Percentiles rank a stretch among this genome's conserved stretches.
These are phyloP conservation scores for Penicillium crustosum DNA, from an alignment of 2,329 filamentous ascomycete genomes.

Conservation along the genomic window DNA sequence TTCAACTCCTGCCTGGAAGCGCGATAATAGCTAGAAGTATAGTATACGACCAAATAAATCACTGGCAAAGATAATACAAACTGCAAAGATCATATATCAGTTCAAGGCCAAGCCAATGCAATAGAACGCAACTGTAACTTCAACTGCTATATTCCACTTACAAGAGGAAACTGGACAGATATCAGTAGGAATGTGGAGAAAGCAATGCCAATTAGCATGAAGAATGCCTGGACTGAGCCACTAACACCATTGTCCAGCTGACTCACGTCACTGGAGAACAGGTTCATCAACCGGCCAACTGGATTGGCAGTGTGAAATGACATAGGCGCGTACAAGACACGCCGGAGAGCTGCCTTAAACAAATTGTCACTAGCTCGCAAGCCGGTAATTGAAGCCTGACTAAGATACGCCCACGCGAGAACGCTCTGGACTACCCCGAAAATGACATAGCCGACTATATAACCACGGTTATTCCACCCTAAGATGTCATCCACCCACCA, in stretches of 20 bases:
- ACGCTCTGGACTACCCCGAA: neutral
- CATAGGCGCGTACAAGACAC: neutral
- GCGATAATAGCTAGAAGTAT: neutral
- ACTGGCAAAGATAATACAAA: neutral
- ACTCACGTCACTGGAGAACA: neutral
- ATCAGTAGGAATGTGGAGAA: neutral
- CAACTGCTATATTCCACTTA: neutral
- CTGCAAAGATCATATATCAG: neutral
- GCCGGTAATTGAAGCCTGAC: neutral
- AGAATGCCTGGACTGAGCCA: neutral
- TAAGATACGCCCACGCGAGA: neutral
- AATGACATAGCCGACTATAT: neutral
- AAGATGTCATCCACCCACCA: neutral
- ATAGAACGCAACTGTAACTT: neutral
- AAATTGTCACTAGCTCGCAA: neutral
- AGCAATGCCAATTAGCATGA: neutral
- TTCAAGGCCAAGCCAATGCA: too few relatives aligned
- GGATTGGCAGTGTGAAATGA: neutral
- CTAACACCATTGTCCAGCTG: neutral
- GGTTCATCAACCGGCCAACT: neutral
- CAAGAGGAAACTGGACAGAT: neutral
- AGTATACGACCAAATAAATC: neutral
- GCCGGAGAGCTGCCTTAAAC: neutral
- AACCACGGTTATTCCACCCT: neutral
- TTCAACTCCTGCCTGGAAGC: neutral